phyloP scores from a whole-genome alignment of 192 early-diverging fungal species.

The Podila minutissima region DNA sequence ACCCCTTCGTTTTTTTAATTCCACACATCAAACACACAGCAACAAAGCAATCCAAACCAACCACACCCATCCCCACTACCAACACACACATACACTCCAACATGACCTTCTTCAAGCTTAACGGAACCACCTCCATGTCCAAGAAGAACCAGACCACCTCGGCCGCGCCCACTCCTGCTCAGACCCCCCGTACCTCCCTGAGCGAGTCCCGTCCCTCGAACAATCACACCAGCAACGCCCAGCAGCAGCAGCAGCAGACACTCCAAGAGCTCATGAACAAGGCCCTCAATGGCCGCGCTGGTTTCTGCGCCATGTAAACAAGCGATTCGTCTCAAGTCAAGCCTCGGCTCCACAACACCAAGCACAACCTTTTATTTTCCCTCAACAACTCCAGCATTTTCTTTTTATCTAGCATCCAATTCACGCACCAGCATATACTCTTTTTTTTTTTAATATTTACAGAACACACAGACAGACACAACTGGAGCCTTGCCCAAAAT shows the following conservation, averaged over 20 bases:
- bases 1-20: not conserved
- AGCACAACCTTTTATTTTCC: no score
- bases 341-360: not conserved
- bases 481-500: no score
- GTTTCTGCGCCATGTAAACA: not conserved
- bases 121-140: slow-evolving; percentile 1
- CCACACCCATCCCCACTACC: not conserved
- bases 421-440: no score
- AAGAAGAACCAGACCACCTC: slow-evolving; percentile 33
- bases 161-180: slow-evolving; percentile 3
- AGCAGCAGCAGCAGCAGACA: not conserved
- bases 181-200: slow-evolving; percentile 12
- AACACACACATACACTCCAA: not conserved
- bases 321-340: not conserved
- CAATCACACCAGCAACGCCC: not conserved
- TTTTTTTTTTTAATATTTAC: no score
- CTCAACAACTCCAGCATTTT: no score
- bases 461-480: no score
- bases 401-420: no score
- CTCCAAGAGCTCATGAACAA: not conserved
- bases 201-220: not conserved
- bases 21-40: not conserved
- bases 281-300: not conserved
- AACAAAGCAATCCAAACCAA: not conserved
- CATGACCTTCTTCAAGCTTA: slow-evolving; percentile 23